Evolutionary conservation across 2,329 filamentous ascomycete genomes (phyloP).

Genomic region (Myriosclerotinia duriaeana): DNA sequence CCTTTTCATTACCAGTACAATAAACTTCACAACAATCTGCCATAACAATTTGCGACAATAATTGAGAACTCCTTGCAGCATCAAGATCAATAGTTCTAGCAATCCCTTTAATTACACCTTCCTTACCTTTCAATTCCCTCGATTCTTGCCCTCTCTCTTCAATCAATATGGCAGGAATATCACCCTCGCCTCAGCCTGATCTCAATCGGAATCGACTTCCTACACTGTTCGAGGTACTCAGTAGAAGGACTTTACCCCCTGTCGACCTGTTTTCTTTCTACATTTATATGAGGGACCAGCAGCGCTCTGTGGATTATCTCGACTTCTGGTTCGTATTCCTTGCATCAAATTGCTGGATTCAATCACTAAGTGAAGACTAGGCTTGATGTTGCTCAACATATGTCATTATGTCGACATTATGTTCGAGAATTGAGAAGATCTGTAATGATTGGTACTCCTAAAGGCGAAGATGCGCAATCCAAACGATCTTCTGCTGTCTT

Average conservation of each 20-base stretch:
- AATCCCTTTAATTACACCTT: neutral
- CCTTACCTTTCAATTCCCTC: constrained; percentile 1
- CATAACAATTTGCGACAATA: constrained; percentile 7
- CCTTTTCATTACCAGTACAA: constrained; percentile 6
- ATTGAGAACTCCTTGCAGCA: constrained; percentile 18
- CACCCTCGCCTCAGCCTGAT: constrained; percentile 58
- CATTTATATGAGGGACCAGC: constrained; percentile 99
- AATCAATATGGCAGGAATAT: constrained; percentile 38
- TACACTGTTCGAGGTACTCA: constrained; percentile 93
- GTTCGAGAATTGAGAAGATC: constrained; percentile 92
- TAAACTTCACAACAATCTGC: constrained; percentile 5
- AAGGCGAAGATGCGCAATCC: constrained; percentile 73
- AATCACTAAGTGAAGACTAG: constrained; percentile 48
- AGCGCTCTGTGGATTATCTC: constrained; percentile 94
- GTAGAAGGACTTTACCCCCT: constrained; percentile 87
- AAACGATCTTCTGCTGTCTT: constrained; percentile 82
- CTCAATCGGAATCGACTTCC: constrained; percentile 78
- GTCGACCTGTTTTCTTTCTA: constrained; percentile 99
- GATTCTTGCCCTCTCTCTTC: neutral
- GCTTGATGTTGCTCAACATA: constrained; percentile 99
- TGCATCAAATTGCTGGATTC: constrained; percentile 1
- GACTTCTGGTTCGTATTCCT: constrained; percentile 77
- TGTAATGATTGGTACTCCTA: constrained; percentile 88
- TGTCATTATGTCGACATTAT: constrained; percentile 95
- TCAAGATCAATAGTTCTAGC: neutral